phyloP scores from a whole-genome alignment of 2,329 filamentous ascomycete species.

The Arthrobotrys iridis region DNA sequence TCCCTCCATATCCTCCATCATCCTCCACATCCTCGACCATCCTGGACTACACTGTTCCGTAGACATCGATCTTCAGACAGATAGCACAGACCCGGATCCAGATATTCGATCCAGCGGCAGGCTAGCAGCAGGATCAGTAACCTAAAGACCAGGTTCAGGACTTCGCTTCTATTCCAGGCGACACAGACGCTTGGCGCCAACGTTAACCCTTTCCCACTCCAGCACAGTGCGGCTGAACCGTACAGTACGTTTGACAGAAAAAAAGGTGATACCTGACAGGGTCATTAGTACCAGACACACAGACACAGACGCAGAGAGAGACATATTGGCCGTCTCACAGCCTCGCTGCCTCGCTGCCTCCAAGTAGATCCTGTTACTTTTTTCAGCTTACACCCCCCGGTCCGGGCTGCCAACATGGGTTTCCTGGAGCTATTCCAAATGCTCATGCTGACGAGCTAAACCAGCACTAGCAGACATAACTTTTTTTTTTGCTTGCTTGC shows the following conservation, averaged over 20 bases:
- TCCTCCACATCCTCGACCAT: not conserved
- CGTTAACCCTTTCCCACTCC: no score
- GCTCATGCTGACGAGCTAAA: slow-evolving; percentile 27
- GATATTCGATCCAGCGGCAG: no score
- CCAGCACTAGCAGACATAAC: not conserved
- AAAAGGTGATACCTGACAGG: no score
- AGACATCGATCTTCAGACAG: no score
- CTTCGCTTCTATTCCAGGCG: slow-evolving; percentile 13
- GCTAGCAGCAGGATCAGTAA: not conserved
- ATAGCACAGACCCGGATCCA: no score
- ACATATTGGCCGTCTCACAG: no score
- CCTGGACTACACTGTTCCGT: no score
- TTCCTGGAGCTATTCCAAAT: slow-evolving; percentile 44
- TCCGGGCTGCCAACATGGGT: slow-evolving; percentile 17
- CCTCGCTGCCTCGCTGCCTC: not conserved
- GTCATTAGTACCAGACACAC: not conserved
- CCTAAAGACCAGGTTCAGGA: no score
- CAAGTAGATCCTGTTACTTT: slow-evolving; percentile 2
- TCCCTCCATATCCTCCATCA: not conserved
- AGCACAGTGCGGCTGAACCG: slow-evolving; percentile 16
- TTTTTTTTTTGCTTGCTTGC: not conserved
- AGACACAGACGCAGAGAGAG: no score
- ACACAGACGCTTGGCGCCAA: slow-evolving; percentile 12
- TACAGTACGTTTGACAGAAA: no score
- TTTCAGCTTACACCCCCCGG: slow-evolving; percentile 52